A percentile compares a stretch with the other conserved stretches of the same genome.
These are phyloP conservation scores for Cicer yamashitae DNA, from an alignment of 306 rosid genomes.

Conservation along the genomic window DNA sequence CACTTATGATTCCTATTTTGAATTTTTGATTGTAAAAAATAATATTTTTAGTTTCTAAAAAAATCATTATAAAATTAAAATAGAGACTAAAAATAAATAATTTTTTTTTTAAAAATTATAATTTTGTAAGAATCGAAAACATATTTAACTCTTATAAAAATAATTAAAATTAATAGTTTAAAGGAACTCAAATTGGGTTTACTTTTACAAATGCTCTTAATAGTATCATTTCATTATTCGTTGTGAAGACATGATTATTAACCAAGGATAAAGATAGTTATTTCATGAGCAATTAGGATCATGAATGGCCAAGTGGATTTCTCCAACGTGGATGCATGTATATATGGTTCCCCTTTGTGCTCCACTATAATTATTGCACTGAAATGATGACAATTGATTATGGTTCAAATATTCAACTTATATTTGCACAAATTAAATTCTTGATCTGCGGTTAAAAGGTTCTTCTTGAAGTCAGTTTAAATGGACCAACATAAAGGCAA, in stretches of 20 bases:
- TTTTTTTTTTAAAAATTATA: too few relatives aligned
- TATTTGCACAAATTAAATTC: neutral
- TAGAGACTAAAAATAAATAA: too few relatives aligned
- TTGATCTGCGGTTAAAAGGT: neutral
- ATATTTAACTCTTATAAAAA: too few relatives aligned
- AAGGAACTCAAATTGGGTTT: neutral
- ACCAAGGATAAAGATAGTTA: conserved; percentile 27
- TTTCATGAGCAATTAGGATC: conserved; percentile 23
- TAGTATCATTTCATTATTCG: conserved; percentile 2
- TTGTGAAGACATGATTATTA: conserved; percentile 40
- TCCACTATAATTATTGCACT: conserved; percentile 38
- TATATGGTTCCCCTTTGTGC: conserved; percentile 32
- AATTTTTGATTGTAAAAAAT: too few relatives aligned
- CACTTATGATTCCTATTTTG: too few relatives aligned
- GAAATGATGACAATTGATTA: conserved; percentile 34
- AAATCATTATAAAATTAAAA: too few relatives aligned
- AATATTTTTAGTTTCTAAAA: too few relatives aligned
- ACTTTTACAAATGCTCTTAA: neutral
- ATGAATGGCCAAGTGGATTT: conserved; percentile 20
- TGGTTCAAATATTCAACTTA: conserved; percentile 4
- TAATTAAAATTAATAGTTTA: neutral
- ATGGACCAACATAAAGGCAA: conserved; percentile 33
- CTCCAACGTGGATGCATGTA: conserved; percentile 35
- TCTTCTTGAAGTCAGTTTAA: conserved; percentile 21
- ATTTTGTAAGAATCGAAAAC: too few relatives aligned